These are phyloP conservation scores for Trichoderma endophyticum DNA, from an alignment of 2,329 filamentous ascomycete species.

Conservation along the genomic window DNA sequence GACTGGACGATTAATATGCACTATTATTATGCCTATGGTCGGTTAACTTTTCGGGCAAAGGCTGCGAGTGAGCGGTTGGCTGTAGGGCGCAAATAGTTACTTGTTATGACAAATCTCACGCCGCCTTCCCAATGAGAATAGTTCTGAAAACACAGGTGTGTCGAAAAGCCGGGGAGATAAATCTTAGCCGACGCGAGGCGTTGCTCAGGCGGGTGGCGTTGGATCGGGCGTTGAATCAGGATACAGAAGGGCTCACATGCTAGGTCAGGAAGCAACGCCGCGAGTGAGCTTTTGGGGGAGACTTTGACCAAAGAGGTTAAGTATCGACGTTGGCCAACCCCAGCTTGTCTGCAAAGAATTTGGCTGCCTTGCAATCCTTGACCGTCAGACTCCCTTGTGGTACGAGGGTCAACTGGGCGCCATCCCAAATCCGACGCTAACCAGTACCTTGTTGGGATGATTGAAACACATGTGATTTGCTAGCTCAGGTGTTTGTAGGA, in stretches of 20 bases:
- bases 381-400: neutral
- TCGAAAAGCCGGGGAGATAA: neutral
- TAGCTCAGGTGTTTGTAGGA: neutral
- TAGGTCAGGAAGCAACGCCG: neutral
- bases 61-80: neutral
- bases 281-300: neutral
- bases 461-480: neutral
- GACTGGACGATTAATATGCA: neutral
- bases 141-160: neutral
- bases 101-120: neutral
- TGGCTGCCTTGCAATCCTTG: neutral
- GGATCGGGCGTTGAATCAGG: neutral
- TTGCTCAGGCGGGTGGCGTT: neutral
- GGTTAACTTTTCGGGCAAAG: neutral
- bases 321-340: neutral
- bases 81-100: neutral
- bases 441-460: neutral
- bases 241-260: neutral
- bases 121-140: neutral
- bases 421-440: neutral
- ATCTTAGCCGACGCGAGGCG: neutral
- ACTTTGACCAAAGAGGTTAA: neutral
- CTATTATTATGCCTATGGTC: neutral
- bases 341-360: neutral
- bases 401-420: neutral